Base-by-base conservation (phyloP, 345 rosid species). In the Gossypium arboreum region DNA sequence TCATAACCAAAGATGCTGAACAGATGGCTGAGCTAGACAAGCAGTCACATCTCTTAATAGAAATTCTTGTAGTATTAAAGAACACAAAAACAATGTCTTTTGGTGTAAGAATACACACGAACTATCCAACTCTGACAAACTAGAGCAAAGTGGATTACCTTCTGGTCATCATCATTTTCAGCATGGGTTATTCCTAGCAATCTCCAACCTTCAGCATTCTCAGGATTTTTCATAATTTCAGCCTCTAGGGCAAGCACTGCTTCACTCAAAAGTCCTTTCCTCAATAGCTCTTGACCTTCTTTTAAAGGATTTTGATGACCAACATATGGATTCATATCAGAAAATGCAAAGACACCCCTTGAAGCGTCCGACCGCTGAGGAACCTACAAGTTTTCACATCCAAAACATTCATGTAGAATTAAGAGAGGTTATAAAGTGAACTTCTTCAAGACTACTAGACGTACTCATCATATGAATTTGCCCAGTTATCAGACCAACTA, bases 221-320 rank as follows among this genome's bases (percentile, higher is more conserved):
- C 94, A 58, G 99, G 91, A 78, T 89, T 93, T 89, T 95, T 93
- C 84, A 93, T 72, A 73, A 95, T 97, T 89, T 95, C 99, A 75
- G 99, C 99, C 85, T 95, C 99, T 82, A 95, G 81, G 77, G 99
- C 99, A 77, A 95, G 99, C 64, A 90, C 95, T 73, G 99, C 98
- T 86, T 93, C 24, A 22, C 24, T 22, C 73, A 95, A 87, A 80
- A 95, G 99, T 69, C 99, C 99, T 86, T 87, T 95, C 68, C 97
- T 92, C 77, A 95, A 95, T 82, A 93, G 86, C 27, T 93, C 99
- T 78, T 84, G 97, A 47, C 99, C 99, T 86, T 95, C 98, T 84
- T 92, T 93, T 79, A 95, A 83, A 22, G 99, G 99, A 78, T 92
- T 92, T 8, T 92, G 94, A 74, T 92, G 99, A 75, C 99, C 99